A percentile compares a stretch with the other conserved stretches of the same genome.
phyloP scores from a whole-genome alignment of 495 filamentous ascomycete genomes.

The Aspergillus sclerotioniger region DNA sequence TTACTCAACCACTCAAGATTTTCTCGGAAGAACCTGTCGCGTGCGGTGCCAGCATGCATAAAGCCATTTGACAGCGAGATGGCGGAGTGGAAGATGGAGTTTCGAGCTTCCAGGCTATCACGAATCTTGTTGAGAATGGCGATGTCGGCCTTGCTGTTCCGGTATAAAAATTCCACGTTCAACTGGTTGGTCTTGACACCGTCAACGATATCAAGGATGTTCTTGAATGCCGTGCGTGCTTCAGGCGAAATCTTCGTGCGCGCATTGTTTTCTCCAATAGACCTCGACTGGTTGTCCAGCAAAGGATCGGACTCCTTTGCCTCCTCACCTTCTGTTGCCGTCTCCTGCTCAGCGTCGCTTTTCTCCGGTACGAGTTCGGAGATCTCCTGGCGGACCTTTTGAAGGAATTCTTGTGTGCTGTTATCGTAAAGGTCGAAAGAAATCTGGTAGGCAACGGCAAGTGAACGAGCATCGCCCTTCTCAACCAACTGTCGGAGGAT shows the following conservation, averaged over 20 bases:
- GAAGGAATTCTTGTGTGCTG: conserved; percentile 93
- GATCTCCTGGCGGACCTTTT: conserved; percentile 80
- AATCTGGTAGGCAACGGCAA: conserved; percentile 91
- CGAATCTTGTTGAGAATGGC: conserved; percentile 92
- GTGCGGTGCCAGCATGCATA: conserved; percentile 99
- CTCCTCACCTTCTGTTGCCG: conserved; percentile 46
- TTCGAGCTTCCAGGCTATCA: conserved; percentile 90
- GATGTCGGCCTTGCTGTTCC: conserved; percentile 85
- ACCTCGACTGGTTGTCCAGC: conserved; percentile 44
- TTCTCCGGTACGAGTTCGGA: conserved; percentile 59
- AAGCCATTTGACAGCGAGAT: conserved; percentile 98
- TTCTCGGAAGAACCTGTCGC: conserved; percentile 95
- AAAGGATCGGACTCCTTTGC: conserved; percentile 55
- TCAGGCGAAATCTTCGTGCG: conserved; percentile 39
- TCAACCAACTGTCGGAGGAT: conserved; percentile 80
- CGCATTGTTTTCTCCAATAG: conserved; percentile 45
- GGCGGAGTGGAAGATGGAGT: conserved; percentile 97
- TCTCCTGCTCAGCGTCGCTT: conserved; percentile 34
- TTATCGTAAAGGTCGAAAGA: conserved; percentile 98
- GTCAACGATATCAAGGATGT: conserved; percentile 81
- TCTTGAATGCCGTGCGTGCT: conserved; percentile 63
- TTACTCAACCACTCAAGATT: conserved; percentile 98
- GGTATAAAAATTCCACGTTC: conserved; percentile 92
- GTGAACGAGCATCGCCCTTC: conserved; percentile 71
- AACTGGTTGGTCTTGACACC: conserved; percentile 90